Evolutionary conservation across 2,329 filamentous ascomycete species (phyloP), one percentile per base, ranked within the genome.

Genomic region (Ilyonectria mors-panacis): DNA sequence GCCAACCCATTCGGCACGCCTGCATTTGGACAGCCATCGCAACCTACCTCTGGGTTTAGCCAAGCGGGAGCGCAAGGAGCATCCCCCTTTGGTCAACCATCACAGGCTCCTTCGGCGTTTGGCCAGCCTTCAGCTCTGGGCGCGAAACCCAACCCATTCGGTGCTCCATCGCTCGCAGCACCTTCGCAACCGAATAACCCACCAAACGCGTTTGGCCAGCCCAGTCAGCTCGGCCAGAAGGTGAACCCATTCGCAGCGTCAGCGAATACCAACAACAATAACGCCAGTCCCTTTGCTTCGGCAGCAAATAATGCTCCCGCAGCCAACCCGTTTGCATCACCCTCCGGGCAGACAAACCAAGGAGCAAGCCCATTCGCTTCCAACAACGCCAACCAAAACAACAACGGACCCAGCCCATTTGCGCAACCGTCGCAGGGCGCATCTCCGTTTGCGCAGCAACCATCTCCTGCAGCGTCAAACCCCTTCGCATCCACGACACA

Each of bases 11-110:
- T 64, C 37, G 56, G 59, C 12, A 71, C 78, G 19, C 73, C 77
- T 7, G 70, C 77, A 0, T 87, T 87, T 72, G 80, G 82, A 1
- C 81, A 86, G 63, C 73, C 82, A 12, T 79, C 85, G 8, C 81
- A 83, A 59, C 75, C 79, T 44, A 33, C 76, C 6, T 67, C 76
- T 12, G 69, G 74, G 0, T 86, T 87, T 70, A 79, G 82, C 3
- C 80, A 85, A 63, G 70, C 81, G 7, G 50, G 28, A 12, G 77
- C 45, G 74, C 81, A 54, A 63, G 75, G 51, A 9, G 63, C 70
- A 2, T 69, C 72, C 2, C 65, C 75, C 0, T 80, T 81, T 56
- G 76, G 75, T 1, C 77, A 79, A 56, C 72, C 77, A 13, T 63
- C 72, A 9, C 77, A 73, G 54, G 62, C 70, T 9, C 45, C 76